Evolutionary conservation across 208 protist species (phyloP), one percentile per base, ranked within the genome.

Genomic region (Trypanosoma congolense): DNA sequence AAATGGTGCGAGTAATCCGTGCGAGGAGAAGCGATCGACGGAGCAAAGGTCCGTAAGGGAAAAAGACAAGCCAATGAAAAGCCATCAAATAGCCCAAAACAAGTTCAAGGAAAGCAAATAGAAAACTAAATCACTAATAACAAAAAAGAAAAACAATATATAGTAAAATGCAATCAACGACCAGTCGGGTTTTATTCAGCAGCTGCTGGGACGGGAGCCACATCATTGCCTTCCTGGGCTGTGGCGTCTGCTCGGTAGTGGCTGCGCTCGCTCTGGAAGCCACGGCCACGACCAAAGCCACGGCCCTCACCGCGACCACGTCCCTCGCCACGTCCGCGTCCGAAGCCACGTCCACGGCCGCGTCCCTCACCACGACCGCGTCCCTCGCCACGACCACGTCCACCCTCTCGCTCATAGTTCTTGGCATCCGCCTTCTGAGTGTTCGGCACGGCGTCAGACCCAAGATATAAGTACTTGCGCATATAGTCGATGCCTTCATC

Each of bases 401-500:
- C 65, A 48, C 69, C 63, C n/a, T 57, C 55, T 61, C 76, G 79
- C 69, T 92, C 81, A 69, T 75, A 77, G 25, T 45, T 60, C 42
- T 63, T 59, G 45, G 49, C 58, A 52, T 70, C 86, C 26, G 62
- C 62, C 82, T 96, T 97, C 49, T 95, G 82, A 41, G 83, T 97
- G 71, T 89, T 87, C 53, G 95, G 95, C 51, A 96, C 80, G 44
- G 85, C 78, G 49, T 75, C 79, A 12, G 65, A 60, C 49, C 87
- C 74, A n/a, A 97, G 78, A 73, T 93, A 80, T 44, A 98, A 87
- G 77, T 92, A 95, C 35, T 85, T 73, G 57, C 95, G 83, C 59
- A 98, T 79, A 76, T 96, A 97, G 44, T 86, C 73, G 48, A 98
- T 72, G 65, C 95, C 95, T 48, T 87, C 77, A 52, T 96, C 81